These are phyloP conservation scores for Cicer arietinum DNA, from an alignment of 306 rosid genomes.

Conservation along the genomic window DNA sequence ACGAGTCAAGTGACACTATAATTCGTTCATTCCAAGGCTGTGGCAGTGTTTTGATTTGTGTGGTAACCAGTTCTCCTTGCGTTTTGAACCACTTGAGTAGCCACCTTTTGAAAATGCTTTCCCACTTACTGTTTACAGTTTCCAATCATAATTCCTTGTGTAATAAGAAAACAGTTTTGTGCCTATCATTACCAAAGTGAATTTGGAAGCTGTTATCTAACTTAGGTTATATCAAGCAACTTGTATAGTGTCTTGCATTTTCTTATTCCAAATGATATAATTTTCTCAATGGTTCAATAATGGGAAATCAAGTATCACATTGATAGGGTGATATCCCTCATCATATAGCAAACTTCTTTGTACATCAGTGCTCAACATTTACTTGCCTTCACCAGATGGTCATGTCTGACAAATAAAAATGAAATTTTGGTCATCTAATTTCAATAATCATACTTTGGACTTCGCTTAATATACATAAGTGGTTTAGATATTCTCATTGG, in stretches of 20 bases:
- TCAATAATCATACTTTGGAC: neutral
- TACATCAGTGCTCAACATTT: neutral
- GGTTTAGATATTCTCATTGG: conserved; percentile 29
- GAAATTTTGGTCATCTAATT: conserved; percentile 28
- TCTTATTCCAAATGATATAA: neutral
- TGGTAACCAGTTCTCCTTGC: too few relatives aligned
- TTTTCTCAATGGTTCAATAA: neutral
- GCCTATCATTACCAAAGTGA: neutral
- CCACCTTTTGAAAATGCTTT: neutral
- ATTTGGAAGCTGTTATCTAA: neutral
- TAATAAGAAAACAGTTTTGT: neutral
- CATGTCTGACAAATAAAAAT: conserved; percentile 10
- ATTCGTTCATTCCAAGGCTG: too few relatives aligned
- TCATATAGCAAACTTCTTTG: neutral
- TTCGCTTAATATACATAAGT: neutral
- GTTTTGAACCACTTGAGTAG: too few relatives aligned
- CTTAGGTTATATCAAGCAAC: neutral
- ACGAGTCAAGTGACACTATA: too few relatives aligned
- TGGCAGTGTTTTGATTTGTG: too few relatives aligned
- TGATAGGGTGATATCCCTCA: neutral
- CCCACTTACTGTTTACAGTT: neutral
- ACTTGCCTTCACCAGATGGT: conserved; percentile 3
- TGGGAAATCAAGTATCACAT: neutral
- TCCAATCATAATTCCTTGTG: neutral
- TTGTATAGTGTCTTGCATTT: neutral